A percentile compares a stretch with the other conserved stretches of the same genome.
Conservation (phyloP, 192 early-diverging fungal species). For the Chytriomyces confervae region DNA sequence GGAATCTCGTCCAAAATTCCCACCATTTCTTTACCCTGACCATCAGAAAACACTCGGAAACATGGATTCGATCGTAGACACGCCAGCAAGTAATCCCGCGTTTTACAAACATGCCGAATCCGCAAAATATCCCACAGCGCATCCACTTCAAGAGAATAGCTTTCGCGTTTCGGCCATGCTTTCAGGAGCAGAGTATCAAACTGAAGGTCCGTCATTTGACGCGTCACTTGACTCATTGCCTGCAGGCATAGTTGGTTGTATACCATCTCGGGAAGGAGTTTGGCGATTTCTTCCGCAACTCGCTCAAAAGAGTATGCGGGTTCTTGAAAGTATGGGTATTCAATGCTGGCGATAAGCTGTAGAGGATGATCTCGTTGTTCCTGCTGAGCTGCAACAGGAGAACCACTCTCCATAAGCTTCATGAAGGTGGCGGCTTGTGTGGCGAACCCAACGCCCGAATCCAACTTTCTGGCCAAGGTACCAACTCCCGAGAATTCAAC, state of each 20-base stretch:
- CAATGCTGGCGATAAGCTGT: conserved; percentile 19
- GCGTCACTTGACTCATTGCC: conserved; percentile 1
- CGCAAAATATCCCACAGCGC: conserved; percentile 21
- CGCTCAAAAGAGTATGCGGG: conserved; percentile 30
- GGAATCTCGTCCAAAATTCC: too few species aligned
- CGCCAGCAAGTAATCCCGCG: conserved; percentile 19
- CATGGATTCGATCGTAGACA: background rate
- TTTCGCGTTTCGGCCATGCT: background rate
- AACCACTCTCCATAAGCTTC: background rate
- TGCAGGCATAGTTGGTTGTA: conserved; percentile 19
- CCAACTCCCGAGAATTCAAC: conserved; percentile 73
- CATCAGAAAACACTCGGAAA: background rate
- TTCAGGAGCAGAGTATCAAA: background rate
- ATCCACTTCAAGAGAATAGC: conserved; percentile 3
- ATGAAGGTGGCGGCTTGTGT: conserved; percentile 79
- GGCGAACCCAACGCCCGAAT: conserved; percentile 57
- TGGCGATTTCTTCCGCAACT: conserved; percentile 34
- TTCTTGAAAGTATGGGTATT: conserved; percentile 45
- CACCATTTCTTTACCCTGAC: too few species aligned
- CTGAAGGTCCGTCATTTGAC: conserved; percentile 11
- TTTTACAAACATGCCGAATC: conserved; percentile 47
- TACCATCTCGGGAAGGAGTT: conserved; percentile 3
- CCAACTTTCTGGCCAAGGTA: conserved; percentile 8
- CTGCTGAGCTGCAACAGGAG: background rate
- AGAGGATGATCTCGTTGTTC: background rate